Conservation (phyloP, 2,329 filamentous ascomycete genomes). For the Microsporum ferrugineum region DNA sequence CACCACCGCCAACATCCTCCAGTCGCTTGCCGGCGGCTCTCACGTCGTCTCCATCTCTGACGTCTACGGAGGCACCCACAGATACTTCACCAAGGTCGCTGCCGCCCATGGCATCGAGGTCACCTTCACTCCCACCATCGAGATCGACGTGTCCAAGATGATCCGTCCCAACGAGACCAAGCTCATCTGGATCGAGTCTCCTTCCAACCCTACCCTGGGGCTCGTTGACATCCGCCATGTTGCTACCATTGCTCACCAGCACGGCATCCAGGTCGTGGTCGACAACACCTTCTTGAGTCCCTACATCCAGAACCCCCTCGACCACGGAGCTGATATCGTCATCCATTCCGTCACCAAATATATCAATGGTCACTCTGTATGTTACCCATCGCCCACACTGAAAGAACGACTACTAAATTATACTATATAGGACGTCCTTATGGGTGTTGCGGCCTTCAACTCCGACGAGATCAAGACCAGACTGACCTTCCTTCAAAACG, state of each 20-base stretch:
- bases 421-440: slow-evolving; percentile 63
- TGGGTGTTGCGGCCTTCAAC: slow-evolving; percentile 96
- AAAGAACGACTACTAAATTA: background rate
- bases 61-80: slow-evolving; percentile 94
- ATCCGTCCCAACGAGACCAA: slow-evolving; percentile 75
- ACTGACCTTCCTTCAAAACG: slow-evolving; percentile 88
- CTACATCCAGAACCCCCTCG: slow-evolving; percentile 91
- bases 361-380: slow-evolving; percentile 79
- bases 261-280: slow-evolving; percentile 90
- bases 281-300: slow-evolving; percentile 98
- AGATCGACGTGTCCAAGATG: slow-evolving; percentile 71
- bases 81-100: slow-evolving; percentile 97
- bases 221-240: slow-evolving; percentile 88
- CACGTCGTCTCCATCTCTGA: slow-evolving; percentile 96
- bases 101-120: slow-evolving; percentile 88
- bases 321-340: slow-evolving; percentile 91
- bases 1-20: slow-evolving; percentile 83
- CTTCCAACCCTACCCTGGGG: slow-evolving; percentile 85
- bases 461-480: slow-evolving; percentile 63
- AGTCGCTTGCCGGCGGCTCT: slow-evolving; percentile 78
- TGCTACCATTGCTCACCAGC: slow-evolving; percentile 67
- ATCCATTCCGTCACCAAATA: slow-evolving; percentile 98
- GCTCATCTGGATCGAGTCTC: slow-evolving; percentile 92
- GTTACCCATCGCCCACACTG: slow-evolving; percentile 11
- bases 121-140: slow-evolving; percentile 87